These are phyloP conservation scores for Annona squamosa DNA, from an alignment of 164 flowering plant genomes.

Conservation along the genomic window DNA sequence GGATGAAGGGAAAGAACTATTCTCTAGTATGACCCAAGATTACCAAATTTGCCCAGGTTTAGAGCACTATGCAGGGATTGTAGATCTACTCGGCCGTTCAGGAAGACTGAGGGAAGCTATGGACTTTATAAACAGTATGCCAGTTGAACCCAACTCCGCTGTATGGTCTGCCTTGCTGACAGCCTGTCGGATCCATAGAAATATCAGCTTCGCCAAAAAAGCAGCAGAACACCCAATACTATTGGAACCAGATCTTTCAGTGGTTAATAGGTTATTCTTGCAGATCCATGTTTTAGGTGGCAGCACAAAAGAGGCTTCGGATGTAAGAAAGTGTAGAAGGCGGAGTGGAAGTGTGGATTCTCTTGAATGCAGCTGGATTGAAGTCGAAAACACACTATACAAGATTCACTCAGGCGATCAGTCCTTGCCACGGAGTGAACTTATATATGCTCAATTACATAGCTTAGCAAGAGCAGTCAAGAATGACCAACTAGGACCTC, in stretches of 20 bases:
- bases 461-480: conserved; percentile 10
- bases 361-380: conserved; percentile 15
- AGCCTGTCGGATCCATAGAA: conserved; percentile 23
- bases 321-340: conserved; percentile 12
- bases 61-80: conserved; percentile 25
- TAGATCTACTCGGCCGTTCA: conserved; percentile 23
- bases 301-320: conserved; percentile 11
- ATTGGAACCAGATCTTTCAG: conserved; percentile 14
- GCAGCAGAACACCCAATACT: conserved; percentile 22
- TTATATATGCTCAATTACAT: conserved; percentile 11
- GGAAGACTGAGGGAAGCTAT: conserved; percentile 21
- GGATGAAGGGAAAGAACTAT: conserved; percentile 19
- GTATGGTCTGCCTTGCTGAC: conserved; percentile 24
- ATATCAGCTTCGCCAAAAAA: conserved; percentile 19
- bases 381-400: conserved; percentile 17
- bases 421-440: conserved; percentile 7
- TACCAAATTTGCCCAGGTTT: conserved; percentile 17
- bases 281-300: conserved; percentile 23
- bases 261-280: conserved; percentile 5
- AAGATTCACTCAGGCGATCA: conserved; percentile 16
- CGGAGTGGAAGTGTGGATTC: conserved; percentile 1
- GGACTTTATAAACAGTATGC: conserved; percentile 19
- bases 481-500: neutral
- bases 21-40: conserved; percentile 21
- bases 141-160: conserved; percentile 15